Conservation (phyloP, 129 eudicot species). For the Artemisia annua region DNA sequence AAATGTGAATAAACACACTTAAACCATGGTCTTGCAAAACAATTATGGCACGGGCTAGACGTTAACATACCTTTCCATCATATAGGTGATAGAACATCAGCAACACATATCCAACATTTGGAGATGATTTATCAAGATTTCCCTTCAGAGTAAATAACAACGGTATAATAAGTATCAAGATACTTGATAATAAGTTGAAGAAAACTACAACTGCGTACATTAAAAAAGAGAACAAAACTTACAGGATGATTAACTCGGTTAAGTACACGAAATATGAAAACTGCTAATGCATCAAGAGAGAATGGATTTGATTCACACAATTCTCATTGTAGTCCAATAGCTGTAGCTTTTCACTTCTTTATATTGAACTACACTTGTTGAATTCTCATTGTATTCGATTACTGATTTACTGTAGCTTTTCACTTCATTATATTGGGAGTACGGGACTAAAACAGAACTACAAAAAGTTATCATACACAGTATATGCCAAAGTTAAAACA, state of each 20-base stretch:
- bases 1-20: not conserved
- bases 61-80: constrained; percentile 77
- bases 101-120: constrained; percentile 86
- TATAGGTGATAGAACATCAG: constrained; percentile 93
- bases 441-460: too few species aligned
- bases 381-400: too few species aligned
- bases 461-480: not conserved
- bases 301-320: constrained; percentile 87
- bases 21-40: not conserved
- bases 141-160: constrained; percentile 53
- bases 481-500: not conserved
- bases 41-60: not conserved
- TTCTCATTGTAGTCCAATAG: too few species aligned
- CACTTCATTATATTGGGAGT: too few species aligned
- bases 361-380: too few species aligned
- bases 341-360: too few species aligned
- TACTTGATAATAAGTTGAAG: constrained; percentile 7
- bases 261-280: constrained; percentile 80
- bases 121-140: constrained; percentile 85
- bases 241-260: constrained; percentile 91
- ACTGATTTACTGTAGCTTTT: too few species aligned
- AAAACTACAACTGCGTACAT: constrained; percentile 6
- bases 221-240: constrained; percentile 21
- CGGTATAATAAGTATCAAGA: constrained; percentile 17
- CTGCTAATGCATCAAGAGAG: constrained; percentile 86